phyloP scores from a whole-genome alignment of 31 red algal genomes.

The Odonthalia washingtoniensis region DNA sequence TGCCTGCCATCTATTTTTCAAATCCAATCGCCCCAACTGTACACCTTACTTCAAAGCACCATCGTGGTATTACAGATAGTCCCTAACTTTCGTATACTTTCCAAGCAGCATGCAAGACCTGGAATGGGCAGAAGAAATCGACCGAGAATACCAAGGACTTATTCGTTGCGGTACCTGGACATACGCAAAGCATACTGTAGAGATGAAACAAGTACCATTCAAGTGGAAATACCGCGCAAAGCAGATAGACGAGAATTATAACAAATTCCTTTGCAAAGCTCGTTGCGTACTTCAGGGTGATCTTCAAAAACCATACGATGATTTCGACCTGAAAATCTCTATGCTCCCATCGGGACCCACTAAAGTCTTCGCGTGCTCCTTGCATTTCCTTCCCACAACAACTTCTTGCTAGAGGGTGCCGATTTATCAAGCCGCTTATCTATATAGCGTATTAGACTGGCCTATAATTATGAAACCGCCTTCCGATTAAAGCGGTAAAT shows the following conservation, averaged over 20 bases:
- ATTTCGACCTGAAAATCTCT: conserved; percentile 35
- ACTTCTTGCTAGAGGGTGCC: conserved; percentile 6
- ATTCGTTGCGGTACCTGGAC: too few relatives aligned
- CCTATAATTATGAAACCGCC: conserved; percentile 33
- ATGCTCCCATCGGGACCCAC: background rate
- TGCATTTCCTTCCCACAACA: background rate
- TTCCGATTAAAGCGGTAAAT: background rate
- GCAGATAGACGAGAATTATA: background rate
- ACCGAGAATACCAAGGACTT: too few relatives aligned
- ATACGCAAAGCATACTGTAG: too few relatives aligned
- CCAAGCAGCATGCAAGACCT: too few relatives aligned
- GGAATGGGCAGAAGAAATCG: too few relatives aligned
- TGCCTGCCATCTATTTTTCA: too few relatives aligned
- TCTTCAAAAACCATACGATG: conserved; percentile 9
- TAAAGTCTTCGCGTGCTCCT: background rate
- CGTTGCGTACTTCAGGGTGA: conserved; percentile 1
- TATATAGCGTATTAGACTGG: background rate
- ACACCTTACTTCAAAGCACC: too few relatives aligned
- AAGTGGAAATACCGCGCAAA: background rate
- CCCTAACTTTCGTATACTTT: too few relatives aligned
- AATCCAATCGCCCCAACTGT: too few relatives aligned
- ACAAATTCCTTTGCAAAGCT: background rate
- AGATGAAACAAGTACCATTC: too few relatives aligned
- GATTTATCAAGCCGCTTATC: conserved; percentile 38
- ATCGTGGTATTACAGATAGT: too few relatives aligned